Conservation (phyloP, 805 yeast species). For the Spathaspora gorwiae region DNA sequence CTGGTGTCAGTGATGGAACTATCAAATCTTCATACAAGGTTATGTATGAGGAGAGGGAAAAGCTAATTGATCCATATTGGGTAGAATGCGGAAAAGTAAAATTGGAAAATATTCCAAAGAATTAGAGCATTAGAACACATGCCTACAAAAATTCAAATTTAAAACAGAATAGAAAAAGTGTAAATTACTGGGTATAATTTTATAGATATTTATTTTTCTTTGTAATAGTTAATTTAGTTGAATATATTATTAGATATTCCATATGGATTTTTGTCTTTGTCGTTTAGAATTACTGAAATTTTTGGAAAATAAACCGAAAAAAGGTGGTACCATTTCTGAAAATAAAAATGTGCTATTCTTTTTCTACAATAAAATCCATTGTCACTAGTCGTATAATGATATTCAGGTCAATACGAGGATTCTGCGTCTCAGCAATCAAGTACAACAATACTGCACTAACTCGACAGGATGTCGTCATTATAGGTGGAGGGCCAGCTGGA, state of each 20-base stretch:
- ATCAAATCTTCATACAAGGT: slow-evolving; percentile 87
- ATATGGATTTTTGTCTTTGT: not conserved
- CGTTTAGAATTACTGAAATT: not conserved
- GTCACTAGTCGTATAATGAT: not conserved
- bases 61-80: slow-evolving; percentile 75
- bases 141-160: too few relatives aligned
- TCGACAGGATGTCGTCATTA: slow-evolving; percentile 66
- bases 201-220: not conserved
- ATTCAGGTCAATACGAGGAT: not conserved
- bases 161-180: too few relatives aligned
- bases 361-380: too few relatives aligned
- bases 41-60: slow-evolving; percentile 62
- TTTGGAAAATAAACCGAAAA: not conserved
- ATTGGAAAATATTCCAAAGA: slow-evolving; percentile 39
- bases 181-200: not conserved
- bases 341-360: not conserved
- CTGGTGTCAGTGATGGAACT: slow-evolving; percentile 97
- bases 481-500: slow-evolving; percentile 99
- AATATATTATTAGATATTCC: not conserved
- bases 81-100: slow-evolving; percentile 60
- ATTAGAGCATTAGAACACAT: not conserved
- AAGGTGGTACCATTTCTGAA: not conserved
- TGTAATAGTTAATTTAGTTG: not conserved
- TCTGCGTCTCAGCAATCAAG: not conserved
- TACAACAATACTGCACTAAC: slow-evolving; percentile 2